Percentiles rank a stretch among this genome's conserved stretches.
phyloP scores from a whole-genome alignment of 2,329 filamentous ascomycete species.

The Pseudocercospora fijiensis region DNA sequence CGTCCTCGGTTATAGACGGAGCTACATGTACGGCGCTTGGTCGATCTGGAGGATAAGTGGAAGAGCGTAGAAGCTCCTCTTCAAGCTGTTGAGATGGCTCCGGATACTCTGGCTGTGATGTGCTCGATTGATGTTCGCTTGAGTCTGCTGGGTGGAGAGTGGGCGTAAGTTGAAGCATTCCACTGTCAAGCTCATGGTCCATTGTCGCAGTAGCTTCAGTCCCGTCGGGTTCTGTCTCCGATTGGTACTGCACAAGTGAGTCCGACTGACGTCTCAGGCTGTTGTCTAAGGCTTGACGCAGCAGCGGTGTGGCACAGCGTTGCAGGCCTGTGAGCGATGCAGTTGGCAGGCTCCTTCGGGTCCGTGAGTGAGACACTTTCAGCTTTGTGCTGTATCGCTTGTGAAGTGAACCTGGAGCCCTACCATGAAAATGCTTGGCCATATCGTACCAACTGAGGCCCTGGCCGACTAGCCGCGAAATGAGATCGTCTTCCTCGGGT shows the following conservation, averaged over 20 bases:
- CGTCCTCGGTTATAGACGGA: background rate
- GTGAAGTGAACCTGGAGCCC: constrained; percentile 12
- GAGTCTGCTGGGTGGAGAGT: background rate
- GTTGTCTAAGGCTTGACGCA: constrained; percentile 22
- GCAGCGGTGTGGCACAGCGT: constrained; percentile 6
- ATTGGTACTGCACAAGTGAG: background rate
- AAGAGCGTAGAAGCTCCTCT: constrained; percentile 3
- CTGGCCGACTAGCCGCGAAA: constrained; percentile 45
- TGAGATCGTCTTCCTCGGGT: constrained; percentile 30
- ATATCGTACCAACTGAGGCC: constrained; percentile 38
- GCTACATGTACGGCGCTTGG: background rate
- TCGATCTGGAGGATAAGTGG: background rate
- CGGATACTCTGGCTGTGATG: background rate
- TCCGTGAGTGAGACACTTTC: background rate
- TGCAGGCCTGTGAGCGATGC: background rate
- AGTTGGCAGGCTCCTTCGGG: constrained; percentile 8
- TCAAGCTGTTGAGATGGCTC: constrained; percentile 7
- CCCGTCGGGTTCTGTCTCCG: background rate
- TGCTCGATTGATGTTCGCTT: background rate
- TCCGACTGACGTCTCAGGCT: constrained; percentile 14
- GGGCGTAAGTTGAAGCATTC: background rate
- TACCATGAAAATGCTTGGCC: constrained; percentile 19
- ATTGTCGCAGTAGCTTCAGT: background rate
- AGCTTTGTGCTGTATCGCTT: constrained; percentile 7
- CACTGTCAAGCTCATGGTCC: background rate